phyloP scores from a whole-genome alignment of 1,284 basidiomycete genomes.

The Malassezia equina region DNA sequence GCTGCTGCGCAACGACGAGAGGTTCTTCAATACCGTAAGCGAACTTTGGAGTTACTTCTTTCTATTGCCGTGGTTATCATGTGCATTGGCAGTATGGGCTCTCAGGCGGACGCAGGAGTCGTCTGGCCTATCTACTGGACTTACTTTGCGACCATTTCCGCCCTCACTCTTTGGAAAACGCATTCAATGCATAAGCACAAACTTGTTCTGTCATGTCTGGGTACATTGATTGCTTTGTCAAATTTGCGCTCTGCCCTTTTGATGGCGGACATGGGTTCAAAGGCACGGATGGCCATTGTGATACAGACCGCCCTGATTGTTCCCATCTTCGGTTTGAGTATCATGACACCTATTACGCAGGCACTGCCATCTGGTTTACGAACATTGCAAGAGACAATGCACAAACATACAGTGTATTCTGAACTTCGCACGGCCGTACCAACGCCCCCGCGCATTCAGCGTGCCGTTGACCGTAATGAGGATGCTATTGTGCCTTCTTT shows the following conservation, averaged over 20 bases:
- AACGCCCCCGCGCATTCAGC: slow-evolving; percentile 21
- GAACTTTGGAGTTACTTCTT: slow-evolving; percentile 25
- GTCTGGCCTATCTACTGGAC: slow-evolving; percentile 28
- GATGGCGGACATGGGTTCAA: neutral
- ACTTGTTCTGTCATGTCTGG: slow-evolving; percentile 24
- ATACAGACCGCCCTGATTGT: slow-evolving; percentile 22
- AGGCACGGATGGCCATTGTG: slow-evolving; percentile 6
- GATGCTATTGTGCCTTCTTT: neutral
- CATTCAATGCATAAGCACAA: slow-evolving; percentile 38
- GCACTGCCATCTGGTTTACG: slow-evolving; percentile 25
- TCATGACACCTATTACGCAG: slow-evolving; percentile 30
- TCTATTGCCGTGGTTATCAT: slow-evolving; percentile 20
- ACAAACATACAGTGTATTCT: slow-evolving; percentile 25
- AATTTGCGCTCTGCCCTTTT: slow-evolving; percentile 36
- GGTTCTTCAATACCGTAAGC: slow-evolving; percentile 21
- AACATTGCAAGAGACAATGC: slow-evolving; percentile 41
- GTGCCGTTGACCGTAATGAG: slow-evolving; percentile 9
- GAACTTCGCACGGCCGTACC: slow-evolving; percentile 37
- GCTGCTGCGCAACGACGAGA: slow-evolving; percentile 8
- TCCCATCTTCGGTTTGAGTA: slow-evolving; percentile 23
- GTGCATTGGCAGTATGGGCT: slow-evolving; percentile 22
- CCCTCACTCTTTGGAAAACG: slow-evolving; percentile 21
- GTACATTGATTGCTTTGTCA: slow-evolving; percentile 25
- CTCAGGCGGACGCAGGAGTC: slow-evolving; percentile 17
- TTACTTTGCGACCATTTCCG: slow-evolving; percentile 29